phyloP scores from a whole-genome alignment of 2,329 filamentous ascomycete species.

The Epichloe sibirici region DNA sequence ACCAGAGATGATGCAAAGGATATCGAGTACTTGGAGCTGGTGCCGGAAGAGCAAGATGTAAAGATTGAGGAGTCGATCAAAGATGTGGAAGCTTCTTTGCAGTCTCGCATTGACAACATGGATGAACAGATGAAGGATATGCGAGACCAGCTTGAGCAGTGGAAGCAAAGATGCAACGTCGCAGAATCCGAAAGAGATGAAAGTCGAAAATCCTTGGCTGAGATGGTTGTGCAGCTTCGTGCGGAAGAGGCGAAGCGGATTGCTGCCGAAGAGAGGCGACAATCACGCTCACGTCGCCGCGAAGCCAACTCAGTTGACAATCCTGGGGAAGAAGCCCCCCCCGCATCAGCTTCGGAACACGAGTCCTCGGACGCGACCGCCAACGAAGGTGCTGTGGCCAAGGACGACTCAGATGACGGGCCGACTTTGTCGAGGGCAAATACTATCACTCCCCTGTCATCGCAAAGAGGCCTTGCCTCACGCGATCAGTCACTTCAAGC shows the following conservation, averaged over 20 bases:
- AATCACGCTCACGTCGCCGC: constrained; percentile 21
- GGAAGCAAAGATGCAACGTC: constrained; percentile 63
- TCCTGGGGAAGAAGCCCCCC: not conserved
- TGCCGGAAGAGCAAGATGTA: not conserved
- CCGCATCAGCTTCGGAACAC: not conserved
- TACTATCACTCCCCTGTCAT: constrained; percentile 34
- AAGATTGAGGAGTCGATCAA: constrained; percentile 4
- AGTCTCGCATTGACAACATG: constrained; percentile 64
- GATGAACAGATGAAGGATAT: constrained; percentile 69
- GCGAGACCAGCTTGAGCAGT: constrained; percentile 67
- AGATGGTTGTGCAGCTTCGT: constrained; percentile 79
- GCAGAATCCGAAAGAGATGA: constrained; percentile 68
- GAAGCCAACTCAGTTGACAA: constrained; percentile 5
- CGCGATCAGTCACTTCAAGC: constrained; percentile 34
- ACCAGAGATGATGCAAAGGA: not conserved
- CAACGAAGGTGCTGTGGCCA: constrained; percentile 11
- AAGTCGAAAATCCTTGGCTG: constrained; percentile 62
- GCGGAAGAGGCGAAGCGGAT: constrained; percentile 45
- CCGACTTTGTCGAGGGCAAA: constrained; percentile 35
- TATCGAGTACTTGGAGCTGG: not conserved
- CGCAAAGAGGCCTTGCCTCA: constrained; percentile 26
- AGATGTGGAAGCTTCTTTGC: constrained; percentile 25
- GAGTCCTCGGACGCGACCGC: not conserved
- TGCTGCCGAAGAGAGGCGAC: constrained; percentile 28
- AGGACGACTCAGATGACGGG: constrained; percentile 25